Evolutionary conservation across 2,329 filamentous ascomycete species (phyloP).

Genomic region (Neophaeococcomyces aloes): DNA sequence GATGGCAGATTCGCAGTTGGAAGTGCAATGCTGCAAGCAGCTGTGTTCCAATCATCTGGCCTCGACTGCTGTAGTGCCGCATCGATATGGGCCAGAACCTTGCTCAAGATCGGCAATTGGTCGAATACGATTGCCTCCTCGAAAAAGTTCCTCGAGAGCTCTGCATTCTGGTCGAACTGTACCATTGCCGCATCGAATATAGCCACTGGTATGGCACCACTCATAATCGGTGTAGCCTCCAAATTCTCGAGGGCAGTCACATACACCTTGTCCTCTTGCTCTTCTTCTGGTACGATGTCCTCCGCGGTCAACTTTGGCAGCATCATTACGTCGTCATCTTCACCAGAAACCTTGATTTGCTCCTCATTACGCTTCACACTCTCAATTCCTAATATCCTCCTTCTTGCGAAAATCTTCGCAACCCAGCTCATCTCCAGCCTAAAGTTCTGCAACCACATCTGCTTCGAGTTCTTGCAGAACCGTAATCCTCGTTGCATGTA

Average conservation of each 20-base stretch:
- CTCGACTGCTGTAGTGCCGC: slow-evolving; percentile 49
- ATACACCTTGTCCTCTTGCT: slow-evolving; percentile 44
- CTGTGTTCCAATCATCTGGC: slow-evolving; percentile 52
- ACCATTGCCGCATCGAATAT: slow-evolving; percentile 81
- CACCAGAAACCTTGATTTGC: slow-evolving; percentile 30
- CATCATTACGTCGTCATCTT: slow-evolving; percentile 47
- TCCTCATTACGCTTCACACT: slow-evolving; percentile 35
- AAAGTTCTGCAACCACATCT: slow-evolving; percentile 81
- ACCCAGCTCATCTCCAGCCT: slow-evolving; percentile 89
- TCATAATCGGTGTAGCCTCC: slow-evolving; percentile 65
- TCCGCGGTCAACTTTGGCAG: slow-evolving; percentile 51
- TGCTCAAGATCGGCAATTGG: slow-evolving; percentile 52
- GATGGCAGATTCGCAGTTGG: slow-evolving; percentile 57
- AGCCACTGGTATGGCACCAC: slow-evolving; percentile 85
- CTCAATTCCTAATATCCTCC: slow-evolving; percentile 55
- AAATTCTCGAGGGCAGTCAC: slow-evolving; percentile 51
- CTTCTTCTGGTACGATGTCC: slow-evolving; percentile 47
- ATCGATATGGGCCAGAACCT: slow-evolving; percentile 64
- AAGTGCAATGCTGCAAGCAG: slow-evolving; percentile 60
- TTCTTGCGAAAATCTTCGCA: slow-evolving; percentile 64
- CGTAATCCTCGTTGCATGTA: slow-evolving; percentile 83
- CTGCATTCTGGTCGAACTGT: slow-evolving; percentile 57
- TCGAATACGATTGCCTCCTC: slow-evolving; percentile 63
- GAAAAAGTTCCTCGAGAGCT: slow-evolving; percentile 67
- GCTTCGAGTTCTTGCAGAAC: slow-evolving; percentile 67